phyloP scores from a whole-genome alignment of 805 yeast species.

The Saturnispora zaruensis region DNA sequence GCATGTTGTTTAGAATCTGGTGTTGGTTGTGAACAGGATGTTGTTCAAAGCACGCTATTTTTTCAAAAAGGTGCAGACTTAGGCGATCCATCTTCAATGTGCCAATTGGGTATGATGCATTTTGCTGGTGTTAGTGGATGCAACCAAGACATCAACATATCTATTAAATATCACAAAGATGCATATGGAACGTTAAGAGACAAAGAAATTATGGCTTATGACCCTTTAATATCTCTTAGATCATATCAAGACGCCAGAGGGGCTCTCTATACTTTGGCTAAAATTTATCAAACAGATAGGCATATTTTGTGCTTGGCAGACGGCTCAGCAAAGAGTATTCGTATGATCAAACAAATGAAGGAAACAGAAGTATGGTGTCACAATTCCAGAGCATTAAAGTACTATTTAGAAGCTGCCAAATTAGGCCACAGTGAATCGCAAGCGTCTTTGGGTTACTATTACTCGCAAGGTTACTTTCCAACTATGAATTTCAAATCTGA shows the following conservation, averaged over 20 bases:
- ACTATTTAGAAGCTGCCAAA: conserved; percentile 51
- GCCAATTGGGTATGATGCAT: conserved; percentile 60
- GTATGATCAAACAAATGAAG: conserved; percentile 29
- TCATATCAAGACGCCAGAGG: conserved; percentile 29
- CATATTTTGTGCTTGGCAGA: conserved; percentile 23
- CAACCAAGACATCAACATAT: conserved; percentile 21
- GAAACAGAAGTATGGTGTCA: conserved; percentile 28
- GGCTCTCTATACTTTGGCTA: conserved; percentile 29
- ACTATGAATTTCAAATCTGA: conserved; percentile 27
- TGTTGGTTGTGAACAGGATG: conserved; percentile 39
- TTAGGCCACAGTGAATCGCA: conserved; percentile 59
- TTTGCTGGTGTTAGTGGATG: conserved; percentile 34
- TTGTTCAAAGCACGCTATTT: conserved; percentile 41
- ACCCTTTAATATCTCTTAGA: conserved; percentile 28
- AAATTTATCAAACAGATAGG: conserved; percentile 30
- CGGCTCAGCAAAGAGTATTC: conserved; percentile 23
- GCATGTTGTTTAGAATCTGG: conserved; percentile 69
- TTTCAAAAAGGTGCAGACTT: conserved; percentile 54
- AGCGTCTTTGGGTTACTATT: conserved; percentile 60
- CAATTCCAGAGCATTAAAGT: conserved; percentile 37
- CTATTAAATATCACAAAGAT: conserved; percentile 23
- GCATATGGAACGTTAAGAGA: conserved; percentile 23
- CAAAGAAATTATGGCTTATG: conserved; percentile 23
- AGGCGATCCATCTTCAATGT: conserved; percentile 61
- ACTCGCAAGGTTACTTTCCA: conserved; percentile 52